A percentile compares a stretch with the other conserved stretches of the same genome.
These are phyloP conservation scores for Russula vinacea DNA, from an alignment of 768 basidiomycete species.

Conservation along the genomic window DNA sequence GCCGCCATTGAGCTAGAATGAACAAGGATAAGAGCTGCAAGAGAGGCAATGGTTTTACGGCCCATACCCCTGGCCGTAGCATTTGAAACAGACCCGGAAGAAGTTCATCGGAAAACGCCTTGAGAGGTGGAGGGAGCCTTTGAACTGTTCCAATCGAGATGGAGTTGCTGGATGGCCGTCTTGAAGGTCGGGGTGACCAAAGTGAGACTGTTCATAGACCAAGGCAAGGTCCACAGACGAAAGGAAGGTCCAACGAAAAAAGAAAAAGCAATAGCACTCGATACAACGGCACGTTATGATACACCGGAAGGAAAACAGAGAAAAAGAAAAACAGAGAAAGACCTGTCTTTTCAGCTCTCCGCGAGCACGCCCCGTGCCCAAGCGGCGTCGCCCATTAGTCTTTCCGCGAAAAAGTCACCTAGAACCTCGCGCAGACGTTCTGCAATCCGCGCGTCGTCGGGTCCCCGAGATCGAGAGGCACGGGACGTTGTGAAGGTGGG, in stretches of 20 bases:
- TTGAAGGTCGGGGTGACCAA: neutral
- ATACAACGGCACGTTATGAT: constrained; percentile 18
- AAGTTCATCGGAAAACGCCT: neutral
- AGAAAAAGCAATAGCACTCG: neutral
- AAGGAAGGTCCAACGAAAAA: neutral
- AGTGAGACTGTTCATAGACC: neutral
- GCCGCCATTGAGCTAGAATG: neutral
- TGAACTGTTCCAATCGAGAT: neutral
- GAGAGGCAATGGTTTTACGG: neutral
- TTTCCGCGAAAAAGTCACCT: constrained; percentile 61
- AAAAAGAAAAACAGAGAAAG: neutral
- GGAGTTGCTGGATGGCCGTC: neutral
- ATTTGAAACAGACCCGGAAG: neutral
- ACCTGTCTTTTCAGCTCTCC: constrained; percentile 17
- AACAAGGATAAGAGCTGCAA: neutral
- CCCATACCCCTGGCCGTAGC: neutral
- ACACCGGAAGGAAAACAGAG: neutral
- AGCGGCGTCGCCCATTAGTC: constrained; percentile 51
- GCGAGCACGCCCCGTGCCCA: constrained; percentile 63
- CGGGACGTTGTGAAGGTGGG: constrained; percentile 55
- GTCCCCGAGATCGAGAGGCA: constrained; percentile 50
- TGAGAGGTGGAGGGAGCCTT: neutral
- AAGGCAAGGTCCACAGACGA: neutral
- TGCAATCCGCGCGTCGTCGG: constrained; percentile 49
- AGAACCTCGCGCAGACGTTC: constrained; percentile 51